Evolutionary conservation across 306 rosid genomes (phyloP).

Genomic region (Medicago ruthenica): DNA sequence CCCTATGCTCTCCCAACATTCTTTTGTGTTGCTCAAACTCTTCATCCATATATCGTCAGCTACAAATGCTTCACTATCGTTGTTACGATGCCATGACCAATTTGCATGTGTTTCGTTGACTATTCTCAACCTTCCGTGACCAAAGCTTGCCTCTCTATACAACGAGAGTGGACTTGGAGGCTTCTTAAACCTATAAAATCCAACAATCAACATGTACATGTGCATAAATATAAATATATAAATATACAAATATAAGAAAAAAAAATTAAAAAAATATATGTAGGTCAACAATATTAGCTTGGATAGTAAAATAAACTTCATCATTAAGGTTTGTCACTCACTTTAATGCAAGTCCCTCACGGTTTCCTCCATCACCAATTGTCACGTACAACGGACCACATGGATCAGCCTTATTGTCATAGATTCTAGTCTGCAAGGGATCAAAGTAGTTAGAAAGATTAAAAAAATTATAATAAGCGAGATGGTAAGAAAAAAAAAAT

Average conservation of each 20-base stretch:
- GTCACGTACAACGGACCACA: constrained; percentile 73
- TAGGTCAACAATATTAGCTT: neutral
- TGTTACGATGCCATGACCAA: constrained; percentile 90
- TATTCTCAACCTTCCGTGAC: constrained; percentile 74
- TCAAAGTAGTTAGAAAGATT: neutral
- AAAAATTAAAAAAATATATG: too few species aligned
- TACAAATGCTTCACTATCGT: constrained; percentile 51
- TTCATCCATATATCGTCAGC: constrained; percentile 63
- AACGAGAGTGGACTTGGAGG: constrained; percentile 60
- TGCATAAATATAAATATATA: too few species aligned
- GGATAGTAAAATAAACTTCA: too few species aligned
- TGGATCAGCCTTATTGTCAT: constrained; percentile 52
- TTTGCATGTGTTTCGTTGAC: constrained; percentile 68
- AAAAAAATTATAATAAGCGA: too few species aligned
- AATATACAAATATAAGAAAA: too few species aligned
- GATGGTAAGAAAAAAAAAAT: neutral
- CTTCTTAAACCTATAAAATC: constrained; percentile 44
- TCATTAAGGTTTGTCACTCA: constrained; percentile 24
- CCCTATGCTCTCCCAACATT: constrained; percentile 20
- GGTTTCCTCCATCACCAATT: constrained; percentile 80
- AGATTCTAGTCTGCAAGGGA: constrained; percentile 58
- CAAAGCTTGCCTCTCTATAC: constrained; percentile 77
- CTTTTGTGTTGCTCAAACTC: constrained; percentile 50
- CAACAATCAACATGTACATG: neutral
- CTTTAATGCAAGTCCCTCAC: constrained; percentile 74